Evolutionary conservation across 306 rosid species (phyloP), one percentile per base, ranked within the genome.

Genomic region (Albizia julibrissin): DNA sequence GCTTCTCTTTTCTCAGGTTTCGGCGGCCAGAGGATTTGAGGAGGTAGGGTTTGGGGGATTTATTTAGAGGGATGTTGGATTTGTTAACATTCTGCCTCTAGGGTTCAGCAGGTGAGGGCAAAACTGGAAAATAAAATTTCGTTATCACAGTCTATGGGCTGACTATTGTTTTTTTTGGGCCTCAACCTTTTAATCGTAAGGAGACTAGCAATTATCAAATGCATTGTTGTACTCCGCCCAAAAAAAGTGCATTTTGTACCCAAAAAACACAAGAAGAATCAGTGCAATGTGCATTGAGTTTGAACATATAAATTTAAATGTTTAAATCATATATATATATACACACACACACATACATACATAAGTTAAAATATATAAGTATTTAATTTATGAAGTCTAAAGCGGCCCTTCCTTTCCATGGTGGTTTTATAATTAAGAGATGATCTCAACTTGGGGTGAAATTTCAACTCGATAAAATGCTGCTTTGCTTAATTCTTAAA

Each of bases 21-120:
- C 80, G 88, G 87, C 91, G 84, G 90, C 88, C 24, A 44, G 50
- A 54, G 77, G 76, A 56, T 1, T 5, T 15, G 21, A 8, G 0
- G 37, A 6, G 10, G 42, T 79, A 61, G 19, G 37, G 68, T 62
- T 27, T 79, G 47, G 10, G 76, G 31, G 10, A 29, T 70, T 40
- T 69, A 18, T 21, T 69, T 10, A 18, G 19, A 19, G 66, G 15
- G 1, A 3, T 2, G n/a, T 50, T 50, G 58, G 22, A 50, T 47
- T 47, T 50, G 58, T 6, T 6, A 50, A 18, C 58, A 19, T 16
- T 50, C 22, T 18, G 58, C 3, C 3, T 50, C 58, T 50, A 50
- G 58, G 58, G n/a, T 50, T 50, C 22, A 14, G 11, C 0, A n/a
- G 62, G 27, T 5, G 27, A n/a, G 62, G 62, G 62, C 24, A 56